Conservation (phyloP, 1,139 yeast species). For the Suhomyces anneliseae region DNA sequence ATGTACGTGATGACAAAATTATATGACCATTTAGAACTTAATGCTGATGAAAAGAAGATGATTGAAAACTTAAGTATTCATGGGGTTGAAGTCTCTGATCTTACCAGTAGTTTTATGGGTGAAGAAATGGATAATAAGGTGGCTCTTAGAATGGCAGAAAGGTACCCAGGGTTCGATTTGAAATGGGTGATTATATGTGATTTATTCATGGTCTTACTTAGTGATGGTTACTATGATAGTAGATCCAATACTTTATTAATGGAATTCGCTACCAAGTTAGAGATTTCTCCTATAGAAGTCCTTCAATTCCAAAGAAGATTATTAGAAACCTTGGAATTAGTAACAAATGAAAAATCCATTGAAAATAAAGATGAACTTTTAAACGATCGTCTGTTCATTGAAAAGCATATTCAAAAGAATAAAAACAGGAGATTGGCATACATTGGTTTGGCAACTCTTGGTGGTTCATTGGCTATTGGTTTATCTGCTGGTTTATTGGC, state of each 20-base stretch:
- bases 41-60: constrained; percentile 78
- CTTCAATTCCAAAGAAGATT: constrained; percentile 88
- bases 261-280: constrained; percentile 61
- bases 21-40: constrained; percentile 78
- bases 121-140: constrained; percentile 15
- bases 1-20: constrained; percentile 67
- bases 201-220: constrained; percentile 71
- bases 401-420: constrained; percentile 64
- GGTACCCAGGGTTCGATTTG: constrained; percentile 59
- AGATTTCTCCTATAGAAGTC: constrained; percentile 62
- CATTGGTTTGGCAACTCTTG: constrained; percentile 94
- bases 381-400: constrained; percentile 71
- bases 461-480: constrained; percentile 94
- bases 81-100: constrained; percentile 74
- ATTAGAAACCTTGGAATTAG: constrained; percentile 86
- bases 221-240: constrained; percentile 87
- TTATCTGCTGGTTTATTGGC: constrained; percentile 93
- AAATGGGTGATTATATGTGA: constrained; percentile 95
- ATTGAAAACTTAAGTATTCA: constrained; percentile 83
- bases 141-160: constrained; percentile 11
- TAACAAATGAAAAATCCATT: constrained; percentile 55
- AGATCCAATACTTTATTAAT: constrained; percentile 78
- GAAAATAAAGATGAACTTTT: constrained; percentile 68
- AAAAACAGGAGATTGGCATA: constrained; percentile 72
- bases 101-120: constrained; percentile 56